These are phyloP conservation scores for Penicillium italicum DNA, from an alignment of 2,329 filamentous ascomycete species.

Conservation along the genomic window DNA sequence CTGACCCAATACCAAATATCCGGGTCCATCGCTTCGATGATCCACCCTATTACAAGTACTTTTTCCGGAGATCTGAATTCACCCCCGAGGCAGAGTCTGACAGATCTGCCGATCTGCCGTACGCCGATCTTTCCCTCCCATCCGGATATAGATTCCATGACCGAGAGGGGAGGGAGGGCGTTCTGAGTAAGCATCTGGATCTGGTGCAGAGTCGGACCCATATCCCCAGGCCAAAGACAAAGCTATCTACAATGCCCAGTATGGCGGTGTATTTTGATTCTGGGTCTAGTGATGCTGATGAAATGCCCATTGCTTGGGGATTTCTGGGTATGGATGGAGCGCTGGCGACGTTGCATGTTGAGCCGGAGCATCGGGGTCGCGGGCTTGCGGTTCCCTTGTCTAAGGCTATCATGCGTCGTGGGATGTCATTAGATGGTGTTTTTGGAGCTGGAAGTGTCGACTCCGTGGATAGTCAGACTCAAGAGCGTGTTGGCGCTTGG, in stretches of 20 bases:
- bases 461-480: constrained; percentile 4
- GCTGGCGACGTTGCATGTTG: constrained; percentile 40
- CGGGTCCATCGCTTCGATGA: constrained; percentile 30
- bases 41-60: constrained; percentile 37
- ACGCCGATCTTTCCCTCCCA: constrained; percentile 20
- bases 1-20: constrained; percentile 19
- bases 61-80: constrained; percentile 28
- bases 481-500: constrained; percentile 23
- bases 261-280: constrained; percentile 35
- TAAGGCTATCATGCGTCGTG: constrained; percentile 32
- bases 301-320: constrained; percentile 40
- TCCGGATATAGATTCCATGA: constrained; percentile 33
- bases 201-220: constrained; percentile 40
- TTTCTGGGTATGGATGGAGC: constrained; percentile 40
- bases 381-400: constrained; percentile 35
- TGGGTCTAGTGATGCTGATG: constrained; percentile 4
- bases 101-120: neutral
- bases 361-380: constrained; percentile 40
- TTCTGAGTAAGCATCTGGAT: constrained; percentile 32
- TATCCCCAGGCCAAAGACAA: constrained; percentile 37
- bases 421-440: constrained; percentile 21
- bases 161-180: constrained; percentile 23
- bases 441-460: constrained; percentile 16
- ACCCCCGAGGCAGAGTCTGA: neutral
- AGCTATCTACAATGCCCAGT: constrained; percentile 32